Evolutionary conservation across 169 alveolate species (phyloP), one percentile per base, ranked within the genome.

Genomic region (Perkinsus olseni): DNA sequence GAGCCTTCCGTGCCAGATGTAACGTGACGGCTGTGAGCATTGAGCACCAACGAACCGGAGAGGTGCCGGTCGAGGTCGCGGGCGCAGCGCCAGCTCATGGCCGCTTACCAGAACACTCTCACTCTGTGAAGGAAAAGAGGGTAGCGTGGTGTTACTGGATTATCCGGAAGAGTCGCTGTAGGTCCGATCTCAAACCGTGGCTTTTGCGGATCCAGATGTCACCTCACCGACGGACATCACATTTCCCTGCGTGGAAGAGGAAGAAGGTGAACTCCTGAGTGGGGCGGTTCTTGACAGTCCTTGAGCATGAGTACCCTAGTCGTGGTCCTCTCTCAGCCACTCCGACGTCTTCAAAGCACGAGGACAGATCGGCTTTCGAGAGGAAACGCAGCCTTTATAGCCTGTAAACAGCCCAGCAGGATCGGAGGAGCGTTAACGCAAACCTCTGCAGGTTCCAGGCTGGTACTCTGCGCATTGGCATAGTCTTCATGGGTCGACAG

Each of bases 401-500:
- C 31, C 31, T 62, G 82, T 62, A 62, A 62, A 24, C 3, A 11
- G 3, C 50, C 50, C 50, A 6, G 11, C 50, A 40, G 21, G 50
- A 40, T 3, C 11, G 50, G 21, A 40, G 11, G 50, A 3, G 21
- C 50, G 11, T 40, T n/a, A 11, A 11, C 11, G 50, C 21, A 40
- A 3, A 6, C 50, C 36, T 62, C 31, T 62, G 1, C 31, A 62
- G 82, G 17, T 62, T 21, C 82, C 28, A 91, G 48, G 31, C 38
- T 45, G 51, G 92, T 38, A 92, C 94, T 40, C 93, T 95, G 20
- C 96, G 94, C 92, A 96, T 97, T 28, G 99, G 99, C 45, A 97
- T 98, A 37, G 97, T 98, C 20, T 96, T 97, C 38, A 93, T 97
- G 94, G 98, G 99, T 13, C 97, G 99, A 93, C 98, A 98, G 93